Base-by-base conservation (phyloP, 2,329 filamentous ascomycete genomes). In the Paecilomyces sp. region DNA sequence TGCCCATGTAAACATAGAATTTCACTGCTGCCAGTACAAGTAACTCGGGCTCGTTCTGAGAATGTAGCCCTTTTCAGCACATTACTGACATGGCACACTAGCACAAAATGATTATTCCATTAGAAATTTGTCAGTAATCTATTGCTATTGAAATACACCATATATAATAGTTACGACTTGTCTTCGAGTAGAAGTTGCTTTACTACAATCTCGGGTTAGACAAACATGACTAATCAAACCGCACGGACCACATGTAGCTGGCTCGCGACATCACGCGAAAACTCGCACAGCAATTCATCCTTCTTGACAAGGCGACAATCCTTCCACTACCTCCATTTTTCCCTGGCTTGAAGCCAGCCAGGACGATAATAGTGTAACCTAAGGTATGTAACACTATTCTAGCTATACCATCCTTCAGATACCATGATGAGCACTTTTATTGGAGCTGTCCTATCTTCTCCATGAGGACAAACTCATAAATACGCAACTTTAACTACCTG, bases 361-460 rank as follows among this genome's bases (percentile, higher is more conserved):
- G 41, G 41, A 47, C 18, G 18, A 47, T 47, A 9, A 47, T 9
- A 22, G 6, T 47, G 41, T 47, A 47, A 47, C n/a, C 3, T 47
- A 47, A 47, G 41, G 41, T 47, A 47, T 22, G 41, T 47, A n/a
- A 47, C 13, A 22, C 7, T 47, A 5, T n/a, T 47, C 41, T 22
- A 47, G 41, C 41, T 47, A 47, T 18, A 9, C 18, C n/a, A 1
- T 22, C 5, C 9, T 18, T 18, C n/a, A 2, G 22, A 8, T 47
- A 47, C n/a, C 61, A 77, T 84, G 85, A 87, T 87, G 84, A 86
- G 72, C 69, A 67, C 68, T 71, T 73, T 79, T 88, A 90, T 90
- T 90, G 88, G 88, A 90, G 88, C 88, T 90, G 87, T 90, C 88
- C 86, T 83, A 83, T 79, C 74, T 73, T 71, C 62, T 74, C 68